phyloP scores from a whole-genome alignment of 352 stramenopile species.

The Pythium oligandrum region DNA sequence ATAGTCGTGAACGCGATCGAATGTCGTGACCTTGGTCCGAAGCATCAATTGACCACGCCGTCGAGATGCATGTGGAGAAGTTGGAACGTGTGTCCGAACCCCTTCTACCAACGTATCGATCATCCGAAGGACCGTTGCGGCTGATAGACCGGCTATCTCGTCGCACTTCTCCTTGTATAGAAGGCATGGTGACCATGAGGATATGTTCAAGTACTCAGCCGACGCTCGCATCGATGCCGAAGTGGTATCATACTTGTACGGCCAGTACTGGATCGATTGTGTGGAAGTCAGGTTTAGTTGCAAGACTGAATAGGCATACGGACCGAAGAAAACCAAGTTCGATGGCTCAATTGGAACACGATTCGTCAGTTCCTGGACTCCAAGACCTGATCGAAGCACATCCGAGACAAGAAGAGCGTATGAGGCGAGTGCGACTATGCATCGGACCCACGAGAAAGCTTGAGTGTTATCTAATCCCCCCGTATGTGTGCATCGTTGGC shows the following conservation, averaged over 20 bases:
- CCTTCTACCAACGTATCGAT: conserved; percentile 1
- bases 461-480: background rate
- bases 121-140: background rate
- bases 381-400: conserved; percentile 2
- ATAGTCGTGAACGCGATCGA: conserved; percentile 3
- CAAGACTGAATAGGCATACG: background rate
- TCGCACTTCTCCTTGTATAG: background rate
- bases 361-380: background rate
- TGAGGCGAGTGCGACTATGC: conserved; percentile 3
- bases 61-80: too few species aligned
- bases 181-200: conserved; percentile 1
- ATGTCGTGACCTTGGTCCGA: background rate
- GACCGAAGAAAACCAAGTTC: background rate
- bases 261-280: background rate
- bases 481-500: too few species aligned
- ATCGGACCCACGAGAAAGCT: conserved; percentile 4
- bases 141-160: background rate
- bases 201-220: background rate
- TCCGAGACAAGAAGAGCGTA: conserved; percentile 10
- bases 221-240: background rate
- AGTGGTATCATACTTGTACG: conserved; percentile 6
- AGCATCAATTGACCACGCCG: background rate
- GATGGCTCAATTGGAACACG: background rate
- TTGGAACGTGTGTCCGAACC: background rate
- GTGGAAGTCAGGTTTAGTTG: background rate